phyloP scores from a whole-genome alignment of 2,329 filamentous ascomycete species.

The Fusarium irregulare region DNA sequence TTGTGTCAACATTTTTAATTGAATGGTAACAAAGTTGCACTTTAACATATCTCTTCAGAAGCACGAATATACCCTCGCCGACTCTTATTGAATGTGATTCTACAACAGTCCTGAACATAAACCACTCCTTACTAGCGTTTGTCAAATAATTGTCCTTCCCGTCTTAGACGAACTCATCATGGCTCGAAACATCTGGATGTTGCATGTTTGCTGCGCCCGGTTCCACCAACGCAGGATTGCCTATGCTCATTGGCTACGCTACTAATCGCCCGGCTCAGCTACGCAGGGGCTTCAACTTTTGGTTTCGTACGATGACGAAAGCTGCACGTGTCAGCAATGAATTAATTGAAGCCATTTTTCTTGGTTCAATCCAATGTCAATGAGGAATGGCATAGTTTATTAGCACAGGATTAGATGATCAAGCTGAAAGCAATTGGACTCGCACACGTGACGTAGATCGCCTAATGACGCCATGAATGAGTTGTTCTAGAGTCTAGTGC shows the following conservation, averaged over 20 bases:
- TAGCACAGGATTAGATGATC: not conserved
- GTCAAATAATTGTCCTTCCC: not conserved
- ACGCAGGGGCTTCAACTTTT: constrained; percentile 25
- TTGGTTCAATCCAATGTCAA: not conserved
- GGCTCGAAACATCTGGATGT: not conserved
- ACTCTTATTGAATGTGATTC: too few species aligned
- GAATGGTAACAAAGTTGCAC: not conserved
- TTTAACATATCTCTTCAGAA: too few species aligned
- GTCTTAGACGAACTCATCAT: not conserved
- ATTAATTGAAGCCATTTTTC: constrained; percentile 11
- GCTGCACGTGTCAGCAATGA: not conserved
- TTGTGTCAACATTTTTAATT: too few species aligned
- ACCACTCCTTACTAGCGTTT: not conserved
- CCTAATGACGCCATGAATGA: not conserved
- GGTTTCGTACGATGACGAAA: constrained; percentile 37
- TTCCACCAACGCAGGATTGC: not conserved
- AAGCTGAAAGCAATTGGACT: not conserved
- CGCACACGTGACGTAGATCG: not conserved
- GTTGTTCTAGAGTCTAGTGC: too few species aligned
- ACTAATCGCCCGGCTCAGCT: constrained; percentile 25
- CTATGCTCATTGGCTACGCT: constrained; percentile 16
- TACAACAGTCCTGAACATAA: not conserved
- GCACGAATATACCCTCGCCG: too few species aligned
- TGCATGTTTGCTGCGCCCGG: not conserved
- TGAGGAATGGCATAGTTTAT: not conserved